Percentiles rank a stretch among this genome's conserved stretches.
Evolutionary conservation across 2,329 filamentous ascomycete species (phyloP).

Genomic region (Calycina marina): DNA sequence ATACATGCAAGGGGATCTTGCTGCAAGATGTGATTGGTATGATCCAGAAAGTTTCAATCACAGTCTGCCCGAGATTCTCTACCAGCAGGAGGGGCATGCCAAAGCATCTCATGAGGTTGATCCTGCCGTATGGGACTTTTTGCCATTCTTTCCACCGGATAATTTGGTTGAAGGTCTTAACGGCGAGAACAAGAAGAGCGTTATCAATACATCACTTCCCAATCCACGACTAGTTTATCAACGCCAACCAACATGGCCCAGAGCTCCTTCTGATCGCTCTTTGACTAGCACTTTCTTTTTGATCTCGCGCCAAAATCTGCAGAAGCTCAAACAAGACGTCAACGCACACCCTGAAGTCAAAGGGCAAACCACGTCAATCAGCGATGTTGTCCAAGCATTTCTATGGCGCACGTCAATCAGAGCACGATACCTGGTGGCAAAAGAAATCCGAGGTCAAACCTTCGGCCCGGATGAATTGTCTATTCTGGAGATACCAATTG

Average conservation of each 20-base stretch:
- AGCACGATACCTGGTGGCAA: conserved; percentile 3
- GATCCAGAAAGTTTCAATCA: conserved; percentile 5
- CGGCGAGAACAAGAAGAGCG: no score
- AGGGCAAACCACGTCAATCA: conserved; percentile 1
- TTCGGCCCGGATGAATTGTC: conserved; percentile 2
- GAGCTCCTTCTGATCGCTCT: conserved; percentile 1
- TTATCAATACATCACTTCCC: background rate
- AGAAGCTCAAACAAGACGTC: conserved; percentile 4
- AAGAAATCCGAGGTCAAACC: conserved; percentile 1
- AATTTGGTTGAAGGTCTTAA: background rate
- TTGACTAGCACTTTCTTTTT: conserved; percentile 2
- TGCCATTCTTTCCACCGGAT: conserved; percentile 3
- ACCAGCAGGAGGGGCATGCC: conserved; percentile 2
- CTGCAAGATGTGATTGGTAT: conserved; percentile 3
- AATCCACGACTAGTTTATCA: background rate
- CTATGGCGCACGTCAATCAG: conserved; percentile 4
- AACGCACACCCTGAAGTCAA: conserved; percentile 1
- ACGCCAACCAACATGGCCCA: conserved; percentile 2
- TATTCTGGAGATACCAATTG: conserved; percentile 4
- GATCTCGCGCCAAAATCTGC: conserved; percentile 1
- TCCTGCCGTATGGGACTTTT: conserved; percentile 3
- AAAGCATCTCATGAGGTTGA: conserved; percentile 3
- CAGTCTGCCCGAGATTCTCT: conserved; percentile 3
- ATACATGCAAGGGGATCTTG: conserved; percentile 3
- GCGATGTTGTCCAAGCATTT: conserved; percentile 4